These are phyloP conservation scores for Hypoxylon sp. DNA, from an alignment of 2,329 filamentous ascomycete genomes.

Conservation along the genomic window DNA sequence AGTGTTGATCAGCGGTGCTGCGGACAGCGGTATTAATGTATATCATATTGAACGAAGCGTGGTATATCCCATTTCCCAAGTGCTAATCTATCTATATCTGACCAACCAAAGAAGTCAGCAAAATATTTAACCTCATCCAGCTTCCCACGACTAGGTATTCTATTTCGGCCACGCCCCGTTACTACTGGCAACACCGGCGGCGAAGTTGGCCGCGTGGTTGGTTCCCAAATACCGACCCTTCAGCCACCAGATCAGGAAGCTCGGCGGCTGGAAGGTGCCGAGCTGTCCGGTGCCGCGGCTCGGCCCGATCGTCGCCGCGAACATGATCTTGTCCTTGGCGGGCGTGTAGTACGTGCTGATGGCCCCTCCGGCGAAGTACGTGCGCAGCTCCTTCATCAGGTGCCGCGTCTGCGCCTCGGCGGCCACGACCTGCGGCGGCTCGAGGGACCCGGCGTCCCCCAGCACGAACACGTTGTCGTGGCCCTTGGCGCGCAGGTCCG, in stretches of 20 bases:
- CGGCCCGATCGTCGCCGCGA: conserved; percentile 56
- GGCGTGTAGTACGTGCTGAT: conserved; percentile 48
- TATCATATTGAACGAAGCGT: conserved; percentile 3
- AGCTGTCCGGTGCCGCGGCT: conserved; percentile 56
- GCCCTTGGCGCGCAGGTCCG: conserved; percentile 52
- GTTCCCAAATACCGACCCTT: conserved; percentile 56
- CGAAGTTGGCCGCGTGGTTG: conserved; percentile 48
- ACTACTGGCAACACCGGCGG: conserved; percentile 44
- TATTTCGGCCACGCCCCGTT: conserved; percentile 35
- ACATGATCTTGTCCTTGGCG: conserved; percentile 47
- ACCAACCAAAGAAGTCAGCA: background rate
- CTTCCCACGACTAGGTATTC: background rate
- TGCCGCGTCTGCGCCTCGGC: conserved; percentile 50
- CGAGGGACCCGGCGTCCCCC: conserved; percentile 59
- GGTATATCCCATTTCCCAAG: conserved; percentile 12
- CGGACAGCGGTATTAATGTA: background rate
- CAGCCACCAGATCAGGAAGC: conserved; percentile 54
- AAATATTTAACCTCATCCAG: background rate
- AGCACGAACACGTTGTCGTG: conserved; percentile 58
- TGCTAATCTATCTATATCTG: background rate
- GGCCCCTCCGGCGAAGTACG: conserved; percentile 49
- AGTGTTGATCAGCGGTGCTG: conserved; percentile 6
- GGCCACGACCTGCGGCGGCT: conserved; percentile 50
- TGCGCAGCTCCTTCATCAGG: conserved; percentile 43
- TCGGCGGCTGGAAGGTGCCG: conserved; percentile 54